Evolutionary conservation across 768 basidiomycete genomes (phyloP).

Genomic region (Amanita jacksonii): DNA sequence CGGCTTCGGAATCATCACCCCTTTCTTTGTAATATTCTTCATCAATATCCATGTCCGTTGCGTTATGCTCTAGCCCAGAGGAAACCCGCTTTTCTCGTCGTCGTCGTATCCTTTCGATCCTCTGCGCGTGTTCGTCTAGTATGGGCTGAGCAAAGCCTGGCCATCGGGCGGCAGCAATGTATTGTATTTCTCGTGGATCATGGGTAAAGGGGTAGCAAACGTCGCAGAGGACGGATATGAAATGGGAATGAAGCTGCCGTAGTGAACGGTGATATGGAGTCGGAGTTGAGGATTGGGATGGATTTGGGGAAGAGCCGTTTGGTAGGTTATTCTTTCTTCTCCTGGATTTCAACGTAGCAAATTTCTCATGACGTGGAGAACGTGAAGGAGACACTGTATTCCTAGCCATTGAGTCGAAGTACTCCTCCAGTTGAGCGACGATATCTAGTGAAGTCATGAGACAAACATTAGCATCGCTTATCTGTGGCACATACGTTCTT

Average conservation of each 20-base stretch:
- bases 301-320: background rate
- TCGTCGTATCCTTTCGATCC: slow-evolving; percentile 4
- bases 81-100: slow-evolving; percentile 2
- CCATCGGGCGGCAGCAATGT: slow-evolving; percentile 74
- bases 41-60: slow-evolving; percentile 14
- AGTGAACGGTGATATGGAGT: slow-evolving; percentile 43
- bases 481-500: slow-evolving; percentile 37
- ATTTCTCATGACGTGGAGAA: background rate
- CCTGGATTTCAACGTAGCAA: background rate
- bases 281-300: too few species aligned
- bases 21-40: slow-evolving; percentile 18
- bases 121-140: slow-evolving; percentile 34
- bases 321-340: background rate
- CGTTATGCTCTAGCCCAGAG: background rate
- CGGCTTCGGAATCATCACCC: slow-evolving; percentile 13
- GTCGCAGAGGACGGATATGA: slow-evolving; percentile 45
- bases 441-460: slow-evolving; percentile 16
- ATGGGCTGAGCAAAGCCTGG: slow-evolving; percentile 69
- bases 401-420: slow-evolving; percentile 16
- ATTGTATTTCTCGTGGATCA: slow-evolving; percentile 62
- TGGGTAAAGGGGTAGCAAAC: slow-evolving; percentile 55
- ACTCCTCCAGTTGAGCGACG: slow-evolving; percentile 27
- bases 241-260: slow-evolving; percentile 54
- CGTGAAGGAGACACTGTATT: slow-evolving; percentile 7
- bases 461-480: background rate